Evolutionary conservation across 441 rosid genomes (phyloP).

Genomic region (Manihot esculenta): DNA sequence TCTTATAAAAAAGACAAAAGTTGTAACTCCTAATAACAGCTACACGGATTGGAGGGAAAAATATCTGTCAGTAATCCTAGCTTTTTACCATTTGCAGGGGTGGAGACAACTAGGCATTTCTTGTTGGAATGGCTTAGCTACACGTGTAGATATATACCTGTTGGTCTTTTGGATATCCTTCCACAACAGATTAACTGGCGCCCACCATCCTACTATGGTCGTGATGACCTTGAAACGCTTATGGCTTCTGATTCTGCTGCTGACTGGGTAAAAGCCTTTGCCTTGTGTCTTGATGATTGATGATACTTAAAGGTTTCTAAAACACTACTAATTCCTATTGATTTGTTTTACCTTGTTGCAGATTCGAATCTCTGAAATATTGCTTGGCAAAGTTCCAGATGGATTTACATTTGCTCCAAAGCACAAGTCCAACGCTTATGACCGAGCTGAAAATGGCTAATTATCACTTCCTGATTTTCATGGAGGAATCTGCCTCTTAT

Average conservation of each 20-base stretch:
- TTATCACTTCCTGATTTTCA: not conserved
- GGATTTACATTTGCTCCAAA: constrained; percentile 91
- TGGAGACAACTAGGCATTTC: constrained; percentile 92
- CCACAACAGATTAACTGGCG: constrained; percentile 93
- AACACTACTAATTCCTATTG: not conserved
- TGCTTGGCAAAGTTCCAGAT: constrained; percentile 89
- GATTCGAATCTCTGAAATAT: constrained; percentile 84
- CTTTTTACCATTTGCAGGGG: constrained; percentile 46
- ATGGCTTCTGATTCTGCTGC: constrained; percentile 96
- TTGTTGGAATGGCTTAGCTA: constrained; percentile 96
- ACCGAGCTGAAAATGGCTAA: constrained; percentile 88
- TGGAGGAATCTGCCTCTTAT: not conserved
- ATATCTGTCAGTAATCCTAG: not conserved
- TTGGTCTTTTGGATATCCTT: constrained; percentile 77
- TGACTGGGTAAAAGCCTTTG: constrained; percentile 69
- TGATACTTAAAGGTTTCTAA: not conserved
- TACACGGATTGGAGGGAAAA: not conserved
- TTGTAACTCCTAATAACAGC: not conserved
- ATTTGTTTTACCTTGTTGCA: constrained; percentile 25
- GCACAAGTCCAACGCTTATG: constrained; percentile 91
- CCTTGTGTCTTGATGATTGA: not conserved
- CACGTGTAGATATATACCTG: constrained; percentile 78
- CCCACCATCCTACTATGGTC: constrained; percentile 81
- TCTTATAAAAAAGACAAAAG: not conserved
- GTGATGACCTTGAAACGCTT: constrained; percentile 89